A percentile compares a stretch with the other conserved stretches of the same genome.
Evolutionary conservation across 192 early-diverging fungal species (phyloP).

Genomic region (Glomus cerebriforme): DNA sequence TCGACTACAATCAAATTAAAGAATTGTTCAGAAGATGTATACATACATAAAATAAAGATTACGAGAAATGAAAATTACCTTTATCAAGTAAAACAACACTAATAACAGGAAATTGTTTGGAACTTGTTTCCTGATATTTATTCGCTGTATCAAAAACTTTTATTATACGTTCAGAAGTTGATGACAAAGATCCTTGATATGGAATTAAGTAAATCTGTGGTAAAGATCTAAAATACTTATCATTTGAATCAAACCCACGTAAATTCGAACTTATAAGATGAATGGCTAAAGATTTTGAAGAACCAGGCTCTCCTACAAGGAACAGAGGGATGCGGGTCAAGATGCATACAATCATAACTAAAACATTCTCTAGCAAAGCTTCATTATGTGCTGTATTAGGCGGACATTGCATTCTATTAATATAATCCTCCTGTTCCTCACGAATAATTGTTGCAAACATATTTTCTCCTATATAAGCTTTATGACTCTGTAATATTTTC

Average conservation of each 20-base stretch:
- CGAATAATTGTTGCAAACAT: background rate
- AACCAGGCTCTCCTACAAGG: conserved; percentile 24
- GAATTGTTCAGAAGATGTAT: no score
- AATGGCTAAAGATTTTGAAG: conserved; percentile 29
- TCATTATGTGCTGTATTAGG: background rate
- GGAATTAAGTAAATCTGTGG: conserved; percentile 31
- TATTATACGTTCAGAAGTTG: conserved; percentile 31
- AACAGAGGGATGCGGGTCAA: conserved; percentile 15
- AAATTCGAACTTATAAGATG: conserved; percentile 22
- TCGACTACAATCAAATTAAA: background rate
- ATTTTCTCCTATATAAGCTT: background rate
- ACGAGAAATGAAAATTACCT: background rate
- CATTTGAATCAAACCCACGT: conserved; percentile 25
- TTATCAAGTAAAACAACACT: conserved; percentile 1
- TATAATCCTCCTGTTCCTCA: conserved; percentile 9
- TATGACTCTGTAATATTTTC: background rate
- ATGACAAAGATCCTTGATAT: conserved; percentile 5
- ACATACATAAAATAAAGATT: background rate
- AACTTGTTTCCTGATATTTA: background rate
- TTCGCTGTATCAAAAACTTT: background rate
- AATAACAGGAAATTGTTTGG: background rate
- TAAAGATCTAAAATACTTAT: conserved; percentile 5
- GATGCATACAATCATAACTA: background rate
- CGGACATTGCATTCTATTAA: background rate
- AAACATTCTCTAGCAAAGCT: background rate